phyloP scores from a whole-genome alignment of 306 rosid genomes.

The Herpetospermum pedunculosum region DNA sequence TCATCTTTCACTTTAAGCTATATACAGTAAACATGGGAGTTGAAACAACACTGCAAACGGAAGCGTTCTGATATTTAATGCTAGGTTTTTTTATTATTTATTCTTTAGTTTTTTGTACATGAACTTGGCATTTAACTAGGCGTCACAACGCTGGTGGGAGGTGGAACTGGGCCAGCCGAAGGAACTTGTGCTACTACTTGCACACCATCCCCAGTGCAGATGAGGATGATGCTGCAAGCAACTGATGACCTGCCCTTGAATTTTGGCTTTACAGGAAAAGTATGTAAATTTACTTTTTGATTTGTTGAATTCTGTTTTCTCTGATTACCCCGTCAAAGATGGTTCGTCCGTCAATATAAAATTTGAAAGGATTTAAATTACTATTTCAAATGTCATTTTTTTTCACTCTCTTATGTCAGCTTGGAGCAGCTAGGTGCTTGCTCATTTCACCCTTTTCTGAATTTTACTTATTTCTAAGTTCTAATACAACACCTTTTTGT shows the following conservation, averaged over 20 bases:
- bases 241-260: slow-evolving; percentile 80
- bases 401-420: background rate
- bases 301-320: background rate
- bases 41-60: background rate
- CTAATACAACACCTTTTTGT: slow-evolving; percentile 1
- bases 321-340: background rate
- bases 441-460: background rate
- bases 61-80: slow-evolving; percentile 64
- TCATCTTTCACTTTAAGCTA: background rate
- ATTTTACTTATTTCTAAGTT: background rate
- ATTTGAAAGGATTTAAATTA: background rate
- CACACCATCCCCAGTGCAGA: slow-evolving; percentile 67
- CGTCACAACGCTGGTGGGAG: slow-evolving; percentile 79
- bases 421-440: background rate
- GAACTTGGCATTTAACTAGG: slow-evolving; percentile 35
- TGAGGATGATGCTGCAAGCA: slow-evolving; percentile 82
- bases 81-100: background rate
- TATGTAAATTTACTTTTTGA: slow-evolving; percentile 12
- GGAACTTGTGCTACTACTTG: slow-evolving; percentile 97
- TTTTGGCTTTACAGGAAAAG: slow-evolving; percentile 91
- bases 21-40: background rate
- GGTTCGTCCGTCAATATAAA: background rate
- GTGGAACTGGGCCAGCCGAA: slow-evolving; percentile 92
- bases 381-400: background rate
- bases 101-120: slow-evolving; percentile 1